Conservation (phyloP, 2,329 filamentous ascomycete species). For the Claviceps arundinis region DNA sequence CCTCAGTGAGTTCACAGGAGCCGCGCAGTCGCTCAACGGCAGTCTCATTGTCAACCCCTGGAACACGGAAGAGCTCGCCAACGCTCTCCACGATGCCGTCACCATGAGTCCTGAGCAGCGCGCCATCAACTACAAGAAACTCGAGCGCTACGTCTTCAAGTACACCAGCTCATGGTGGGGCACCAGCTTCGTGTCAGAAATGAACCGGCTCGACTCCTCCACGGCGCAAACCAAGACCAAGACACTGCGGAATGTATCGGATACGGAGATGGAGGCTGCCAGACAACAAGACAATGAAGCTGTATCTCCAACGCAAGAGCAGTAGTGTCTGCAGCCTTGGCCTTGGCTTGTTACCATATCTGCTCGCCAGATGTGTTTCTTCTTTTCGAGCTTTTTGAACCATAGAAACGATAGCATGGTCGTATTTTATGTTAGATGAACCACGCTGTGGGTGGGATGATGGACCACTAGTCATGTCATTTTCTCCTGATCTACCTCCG, state of each 20-base stretch:
- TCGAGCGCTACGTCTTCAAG: slow-evolving; percentile 92
- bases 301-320: slow-evolving; percentile 2
- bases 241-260: slow-evolving; percentile 27
- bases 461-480: no score
- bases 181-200: slow-evolving; percentile 77
- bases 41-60: slow-evolving; percentile 94
- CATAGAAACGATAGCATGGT: background rate
- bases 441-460: background rate
- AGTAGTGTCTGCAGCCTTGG: background rate
- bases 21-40: slow-evolving; percentile 86
- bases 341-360: background rate
- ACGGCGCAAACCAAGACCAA: slow-evolving; percentile 27
- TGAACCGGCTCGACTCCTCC: slow-evolving; percentile 40
- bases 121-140: slow-evolving; percentile 74
- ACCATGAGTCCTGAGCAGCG: slow-evolving; percentile 89
- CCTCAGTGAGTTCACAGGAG: slow-evolving; percentile 90
- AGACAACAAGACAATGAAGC: slow-evolving; percentile 4
- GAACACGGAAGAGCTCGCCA: slow-evolving; percentile 93
- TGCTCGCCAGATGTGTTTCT: background rate
- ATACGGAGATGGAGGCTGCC: slow-evolving; percentile 20
- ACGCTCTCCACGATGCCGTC: slow-evolving; percentile 89
- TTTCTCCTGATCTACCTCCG: background rate
- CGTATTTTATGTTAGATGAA: background rate
- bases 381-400: background rate
- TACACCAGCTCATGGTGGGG: slow-evolving; percentile 98